Evolutionary conservation across 257 asterid species (phyloP).

Genomic region (Forsythia viridissima): DNA sequence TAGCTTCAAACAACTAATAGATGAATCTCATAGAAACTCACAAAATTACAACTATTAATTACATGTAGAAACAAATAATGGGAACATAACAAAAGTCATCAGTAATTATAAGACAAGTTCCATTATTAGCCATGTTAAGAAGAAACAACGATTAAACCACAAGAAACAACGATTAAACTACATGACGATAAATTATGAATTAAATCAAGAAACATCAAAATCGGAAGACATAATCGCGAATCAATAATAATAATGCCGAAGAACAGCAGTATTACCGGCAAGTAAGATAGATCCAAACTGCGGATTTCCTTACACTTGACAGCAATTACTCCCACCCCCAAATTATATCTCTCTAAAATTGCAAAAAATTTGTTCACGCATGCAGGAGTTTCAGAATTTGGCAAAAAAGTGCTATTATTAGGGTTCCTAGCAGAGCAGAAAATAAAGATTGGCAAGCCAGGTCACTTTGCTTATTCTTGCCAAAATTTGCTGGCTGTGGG

Average conservation of each 20-base stretch:
- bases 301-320: slow-evolving; percentile 80
- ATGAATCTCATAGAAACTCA: neutral
- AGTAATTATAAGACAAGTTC: neutral
- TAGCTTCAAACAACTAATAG: neutral
- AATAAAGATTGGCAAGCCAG: slow-evolving; percentile 39
- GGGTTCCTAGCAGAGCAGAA: slow-evolving; percentile 24
- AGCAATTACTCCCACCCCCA: slow-evolving; percentile 88
- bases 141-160: neutral
- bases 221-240: too few relatives aligned
- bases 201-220: neutral
- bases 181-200: neutral
- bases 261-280: slow-evolving; percentile 60
- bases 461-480: slow-evolving; percentile 23
- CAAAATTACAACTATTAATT: neutral
- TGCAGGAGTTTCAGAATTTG: slow-evolving; percentile 44
- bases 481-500: neutral
- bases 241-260: neutral
- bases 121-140: neutral
- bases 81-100: neutral
- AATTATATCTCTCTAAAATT: neutral
- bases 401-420: slow-evolving; percentile 35
- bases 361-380: neutral
- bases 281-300: slow-evolving; percentile 74
- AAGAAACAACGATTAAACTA: slow-evolving; percentile 4
- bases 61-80: neutral